Percentiles rank a stretch among this genome's conserved stretches.
Conservation (phyloP, 306 rosid genomes). For the Castanopsis chinensis region DNA sequence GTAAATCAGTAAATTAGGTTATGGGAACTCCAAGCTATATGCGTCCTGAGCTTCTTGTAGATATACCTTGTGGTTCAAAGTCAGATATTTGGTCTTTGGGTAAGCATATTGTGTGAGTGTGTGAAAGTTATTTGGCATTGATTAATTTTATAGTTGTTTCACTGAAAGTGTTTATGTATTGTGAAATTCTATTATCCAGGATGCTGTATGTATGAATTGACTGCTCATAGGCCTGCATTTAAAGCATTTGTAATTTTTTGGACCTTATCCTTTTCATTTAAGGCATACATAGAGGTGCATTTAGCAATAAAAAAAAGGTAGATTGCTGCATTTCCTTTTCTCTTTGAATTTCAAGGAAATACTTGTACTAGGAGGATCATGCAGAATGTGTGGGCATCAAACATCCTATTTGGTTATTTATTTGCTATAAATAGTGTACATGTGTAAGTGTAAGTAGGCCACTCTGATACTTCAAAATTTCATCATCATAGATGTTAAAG, state of each 20-base stretch:
- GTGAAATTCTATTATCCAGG: conserved; percentile 55
- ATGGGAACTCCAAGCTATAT: conserved; percentile 99
- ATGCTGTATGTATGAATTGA: conserved; percentile 96
- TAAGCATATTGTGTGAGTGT: conserved; percentile 24
- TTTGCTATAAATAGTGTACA: not conserved
- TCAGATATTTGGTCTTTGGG: conserved; percentile 99
- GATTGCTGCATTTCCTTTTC: not conserved
- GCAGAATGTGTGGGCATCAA: not conserved
- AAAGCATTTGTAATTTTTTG: conserved; percentile 89
- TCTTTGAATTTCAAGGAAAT: not conserved
- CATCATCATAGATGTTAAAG: not conserved
- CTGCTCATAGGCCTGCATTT: conserved; percentile 80
- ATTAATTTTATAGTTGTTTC: conserved; percentile 13
- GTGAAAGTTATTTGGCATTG: conserved; percentile 7
- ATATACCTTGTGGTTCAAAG: conserved; percentile 97
- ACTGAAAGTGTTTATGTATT: conserved; percentile 13
- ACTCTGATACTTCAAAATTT: not conserved
- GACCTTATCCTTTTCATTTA: conserved; percentile 5
- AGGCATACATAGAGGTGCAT: not conserved
- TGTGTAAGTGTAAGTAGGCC: not conserved
- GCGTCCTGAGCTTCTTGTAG: conserved; percentile 99
- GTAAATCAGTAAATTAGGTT: conserved; percentile 67
- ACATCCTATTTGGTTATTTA: not conserved
- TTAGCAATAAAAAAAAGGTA: not conserved
- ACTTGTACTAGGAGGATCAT: not conserved